Conservation (phyloP, 345 rosid species). For the Euphorbia tirucalli region DNA sequence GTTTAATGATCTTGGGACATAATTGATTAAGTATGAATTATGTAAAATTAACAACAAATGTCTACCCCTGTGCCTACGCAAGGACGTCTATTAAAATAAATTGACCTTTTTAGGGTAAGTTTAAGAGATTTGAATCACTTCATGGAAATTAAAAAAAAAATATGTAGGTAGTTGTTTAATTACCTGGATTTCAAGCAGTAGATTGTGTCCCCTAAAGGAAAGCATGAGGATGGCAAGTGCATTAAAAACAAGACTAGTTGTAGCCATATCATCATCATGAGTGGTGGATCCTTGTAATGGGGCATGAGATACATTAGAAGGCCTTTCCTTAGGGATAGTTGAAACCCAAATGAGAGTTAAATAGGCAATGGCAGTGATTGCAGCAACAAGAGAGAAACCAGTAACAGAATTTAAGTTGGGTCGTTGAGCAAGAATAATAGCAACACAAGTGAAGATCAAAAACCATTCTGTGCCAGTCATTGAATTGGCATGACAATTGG, state of each 20-base stretch:
- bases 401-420: constrained; percentile 52
- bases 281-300: constrained; percentile 12
- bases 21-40: no score
- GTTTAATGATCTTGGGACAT: no score
- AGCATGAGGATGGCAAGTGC: constrained; percentile 48
- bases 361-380: constrained; percentile 35
- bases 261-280: constrained; percentile 5
- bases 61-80: no score
- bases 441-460: constrained; percentile 42
- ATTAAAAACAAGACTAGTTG: constrained; percentile 24
- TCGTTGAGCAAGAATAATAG: constrained; percentile 37
- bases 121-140: no score
- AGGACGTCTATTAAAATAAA: no score
- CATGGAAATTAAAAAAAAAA: no score
- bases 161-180: no score
- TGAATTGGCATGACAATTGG: constrained; percentile 22
- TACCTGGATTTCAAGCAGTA: constrained; percentile 66
- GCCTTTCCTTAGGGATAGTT: constrained; percentile 29
- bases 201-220: constrained; percentile 56
- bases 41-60: no score
- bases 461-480: constrained; percentile 39
- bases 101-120: no score
- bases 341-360: constrained; percentile 40
- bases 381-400: constrained; percentile 37
- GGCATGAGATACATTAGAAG: constrained; percentile 20